A percentile compares a stretch with the other conserved stretches of the same genome.
Evolutionary conservation across 495 filamentous ascomycete genomes (phyloP).

Genomic region (Terfezia boudieri): DNA sequence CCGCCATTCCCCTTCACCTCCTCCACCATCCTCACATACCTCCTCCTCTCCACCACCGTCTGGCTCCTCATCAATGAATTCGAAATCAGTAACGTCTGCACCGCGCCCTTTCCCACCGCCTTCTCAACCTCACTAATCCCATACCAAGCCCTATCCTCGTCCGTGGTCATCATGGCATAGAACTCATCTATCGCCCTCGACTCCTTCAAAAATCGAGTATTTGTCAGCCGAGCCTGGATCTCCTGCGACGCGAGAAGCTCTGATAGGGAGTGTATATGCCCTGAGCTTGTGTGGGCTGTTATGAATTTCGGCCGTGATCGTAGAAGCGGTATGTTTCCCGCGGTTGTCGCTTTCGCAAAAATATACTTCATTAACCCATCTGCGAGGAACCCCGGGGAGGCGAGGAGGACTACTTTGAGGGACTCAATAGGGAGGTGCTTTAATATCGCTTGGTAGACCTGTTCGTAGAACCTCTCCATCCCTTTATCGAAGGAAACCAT

Average conservation of each 20-base stretch:
- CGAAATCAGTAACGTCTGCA: constrained; percentile 65
- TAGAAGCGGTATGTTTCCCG: constrained; percentile 37
- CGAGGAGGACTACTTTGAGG: constrained; percentile 55
- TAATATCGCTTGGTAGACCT: constrained; percentile 50
- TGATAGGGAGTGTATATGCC: constrained; percentile 63
- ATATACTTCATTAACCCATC: constrained; percentile 61
- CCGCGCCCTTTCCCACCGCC: constrained; percentile 72
- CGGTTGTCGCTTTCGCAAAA: constrained; percentile 42
- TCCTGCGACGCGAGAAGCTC: constrained; percentile 64
- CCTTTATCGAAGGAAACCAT: constrained; percentile 41
- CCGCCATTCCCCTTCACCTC: constrained; percentile 77
- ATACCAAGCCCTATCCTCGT: constrained; percentile 84
- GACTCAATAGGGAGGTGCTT: constrained; percentile 53
- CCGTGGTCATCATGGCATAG: constrained; percentile 51
- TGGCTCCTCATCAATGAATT: constrained; percentile 69
- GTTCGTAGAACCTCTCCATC: constrained; percentile 60
- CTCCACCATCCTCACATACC: constrained; percentile 73
- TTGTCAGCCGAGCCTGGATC: constrained; percentile 48
- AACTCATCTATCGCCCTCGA: constrained; percentile 73
- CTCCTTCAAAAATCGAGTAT: constrained; percentile 73
- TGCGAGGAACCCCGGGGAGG: constrained; percentile 74
- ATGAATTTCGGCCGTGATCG: constrained; percentile 40
- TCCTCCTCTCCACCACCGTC: constrained; percentile 54
- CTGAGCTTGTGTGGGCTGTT: constrained; percentile 64
- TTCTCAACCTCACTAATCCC: constrained; percentile 65